phyloP scores from a whole-genome alignment of 176 grass and related monocot genomes.

The Microstegium vimineum region DNA sequence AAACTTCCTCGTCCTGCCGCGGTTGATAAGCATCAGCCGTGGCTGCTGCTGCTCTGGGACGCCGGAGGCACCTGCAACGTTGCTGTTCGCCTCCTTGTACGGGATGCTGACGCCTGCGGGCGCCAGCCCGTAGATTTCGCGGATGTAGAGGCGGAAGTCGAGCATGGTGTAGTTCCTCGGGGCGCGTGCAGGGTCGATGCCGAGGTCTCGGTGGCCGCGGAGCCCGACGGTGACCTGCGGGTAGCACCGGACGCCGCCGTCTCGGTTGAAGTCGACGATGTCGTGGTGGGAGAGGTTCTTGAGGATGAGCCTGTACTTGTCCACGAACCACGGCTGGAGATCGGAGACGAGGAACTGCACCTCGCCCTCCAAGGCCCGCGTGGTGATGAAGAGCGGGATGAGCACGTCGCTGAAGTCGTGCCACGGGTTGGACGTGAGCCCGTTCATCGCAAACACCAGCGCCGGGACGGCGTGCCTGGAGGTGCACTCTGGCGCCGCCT shows the following conservation, averaged over 20 bases:
- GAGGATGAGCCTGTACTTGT: conserved; percentile 57
- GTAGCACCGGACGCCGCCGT: conserved; percentile 52
- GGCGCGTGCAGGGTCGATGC: conserved; percentile 49
- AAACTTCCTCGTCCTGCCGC: conserved; percentile 48
- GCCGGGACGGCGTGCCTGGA: conserved; percentile 36
- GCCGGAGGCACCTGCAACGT: too few species aligned
- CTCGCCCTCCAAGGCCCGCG: conserved; percentile 49
- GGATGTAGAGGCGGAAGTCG: conserved; percentile 56
- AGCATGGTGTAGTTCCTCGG: conserved; percentile 49
- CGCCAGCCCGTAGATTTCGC: conserved; percentile 46
- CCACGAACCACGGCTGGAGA: conserved; percentile 50
- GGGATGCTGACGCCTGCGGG: conserved; percentile 23
- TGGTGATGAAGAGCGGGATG: conserved; percentile 56
- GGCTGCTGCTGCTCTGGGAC: not conserved
- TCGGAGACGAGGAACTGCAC: conserved; percentile 66
- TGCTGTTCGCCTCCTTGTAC: conserved; percentile 20
- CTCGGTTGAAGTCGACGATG: conserved; percentile 48
- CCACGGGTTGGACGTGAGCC: conserved; percentile 67
- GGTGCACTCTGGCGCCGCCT: conserved; percentile 45
- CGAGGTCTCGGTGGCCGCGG: conserved; percentile 59
- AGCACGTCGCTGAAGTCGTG: conserved; percentile 77
- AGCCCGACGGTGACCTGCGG: conserved; percentile 53
- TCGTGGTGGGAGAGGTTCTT: conserved; percentile 47
- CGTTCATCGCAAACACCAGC: conserved; percentile 63
- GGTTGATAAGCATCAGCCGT: conserved; percentile 49